Conservation (phyloP, 257 asterid genomes). For the Solanum megistacrolobum region DNA sequence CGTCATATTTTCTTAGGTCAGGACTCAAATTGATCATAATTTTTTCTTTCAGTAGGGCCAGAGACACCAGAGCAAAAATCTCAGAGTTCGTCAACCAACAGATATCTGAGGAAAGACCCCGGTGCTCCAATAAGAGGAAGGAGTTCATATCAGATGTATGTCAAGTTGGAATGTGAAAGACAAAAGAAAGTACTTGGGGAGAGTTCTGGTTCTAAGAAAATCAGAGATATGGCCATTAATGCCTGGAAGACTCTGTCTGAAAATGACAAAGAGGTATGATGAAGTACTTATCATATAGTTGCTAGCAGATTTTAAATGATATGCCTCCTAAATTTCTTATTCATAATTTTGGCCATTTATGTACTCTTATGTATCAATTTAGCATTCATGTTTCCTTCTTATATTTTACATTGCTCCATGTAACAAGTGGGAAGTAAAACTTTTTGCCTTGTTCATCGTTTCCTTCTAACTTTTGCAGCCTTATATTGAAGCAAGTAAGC, state of each 20-base stretch:
- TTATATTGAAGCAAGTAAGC: conserved; percentile 43
- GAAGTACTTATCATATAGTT: background rate
- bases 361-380: background rate
- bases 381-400: background rate
- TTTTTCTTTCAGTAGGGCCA: conserved; percentile 21
- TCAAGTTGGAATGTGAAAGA: conserved; percentile 40
- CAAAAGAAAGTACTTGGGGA: conserved; percentile 35
- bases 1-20: background rate
- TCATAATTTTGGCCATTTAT: background rate
- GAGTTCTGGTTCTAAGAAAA: conserved; percentile 11
- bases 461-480: conserved; percentile 31
- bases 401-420: background rate
- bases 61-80: conserved; percentile 10
- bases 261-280: conserved; percentile 41
- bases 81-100: background rate
- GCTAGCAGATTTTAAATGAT: background rate
- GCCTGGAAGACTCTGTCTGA: conserved; percentile 49
- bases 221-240: conserved; percentile 33
- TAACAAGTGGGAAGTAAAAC: background rate
- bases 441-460: background rate
- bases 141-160: conserved; percentile 49
- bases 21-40: background rate
- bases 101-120: conserved; percentile 13
- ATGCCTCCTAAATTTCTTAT: background rate
- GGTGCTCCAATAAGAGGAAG: conserved; percentile 40